Conservation (phyloP, 495 filamentous ascomycete species). For the Trichoderma virens region DNA sequence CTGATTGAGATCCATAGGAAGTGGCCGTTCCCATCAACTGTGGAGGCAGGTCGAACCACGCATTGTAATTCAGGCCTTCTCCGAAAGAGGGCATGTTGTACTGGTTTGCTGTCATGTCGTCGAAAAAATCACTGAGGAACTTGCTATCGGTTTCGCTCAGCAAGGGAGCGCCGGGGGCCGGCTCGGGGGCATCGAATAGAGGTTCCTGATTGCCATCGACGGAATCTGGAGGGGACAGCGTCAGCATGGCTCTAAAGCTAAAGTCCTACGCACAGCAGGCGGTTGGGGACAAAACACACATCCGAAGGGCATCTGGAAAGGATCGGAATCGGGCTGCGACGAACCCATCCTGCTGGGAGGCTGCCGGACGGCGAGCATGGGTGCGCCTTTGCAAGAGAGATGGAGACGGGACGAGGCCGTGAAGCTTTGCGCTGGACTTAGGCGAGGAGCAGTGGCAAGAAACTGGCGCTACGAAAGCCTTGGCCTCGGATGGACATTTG, state of each 20-base stretch:
- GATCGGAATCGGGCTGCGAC: conserved; percentile 24
- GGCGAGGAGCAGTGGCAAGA: background rate
- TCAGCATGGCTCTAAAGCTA: conserved; percentile 15
- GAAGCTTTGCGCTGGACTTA: background rate
- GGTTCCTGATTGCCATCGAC: conserved; percentile 44
- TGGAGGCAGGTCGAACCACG: conserved; percentile 45
- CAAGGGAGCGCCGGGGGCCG: conserved; percentile 51
- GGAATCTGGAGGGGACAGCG: conserved; percentile 28
- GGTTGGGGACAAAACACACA: conserved; percentile 37
- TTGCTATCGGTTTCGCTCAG: conserved; percentile 54
- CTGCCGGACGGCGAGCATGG: conserved; percentile 39
- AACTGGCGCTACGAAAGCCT: background rate
- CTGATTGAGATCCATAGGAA: conserved; percentile 47
- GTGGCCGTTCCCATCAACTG: conserved; percentile 54
- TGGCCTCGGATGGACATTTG: background rate
- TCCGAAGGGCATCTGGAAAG: conserved; percentile 46
- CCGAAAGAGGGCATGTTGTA: conserved; percentile 43
- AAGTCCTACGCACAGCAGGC: background rate
- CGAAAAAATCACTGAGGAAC: conserved; percentile 56
- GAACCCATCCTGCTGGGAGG: conserved; percentile 37
- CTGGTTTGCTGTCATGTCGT: conserved; percentile 46
- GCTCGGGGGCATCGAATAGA: conserved; percentile 48
- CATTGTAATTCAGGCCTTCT: conserved; percentile 36
- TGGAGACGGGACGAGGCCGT: background rate
- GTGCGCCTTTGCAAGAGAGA: conserved; percentile 17